phyloP scores from a whole-genome alignment of 2,329 filamentous ascomycete species.

The Aspergillus brunneoviolaceus region DNA sequence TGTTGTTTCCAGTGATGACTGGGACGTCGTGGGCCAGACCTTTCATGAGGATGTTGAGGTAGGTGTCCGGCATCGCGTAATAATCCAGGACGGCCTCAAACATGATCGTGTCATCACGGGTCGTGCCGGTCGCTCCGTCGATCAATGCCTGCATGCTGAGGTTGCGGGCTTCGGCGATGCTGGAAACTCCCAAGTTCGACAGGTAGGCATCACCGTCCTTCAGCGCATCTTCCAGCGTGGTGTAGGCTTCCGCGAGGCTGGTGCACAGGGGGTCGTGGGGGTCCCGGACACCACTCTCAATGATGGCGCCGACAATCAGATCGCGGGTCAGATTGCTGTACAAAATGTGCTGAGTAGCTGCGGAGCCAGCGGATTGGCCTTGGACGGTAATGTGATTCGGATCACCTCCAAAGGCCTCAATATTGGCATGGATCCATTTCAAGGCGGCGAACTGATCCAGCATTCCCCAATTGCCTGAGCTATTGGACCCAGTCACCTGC shows the following conservation, averaged over 20 bases:
- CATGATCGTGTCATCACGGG: too few species aligned
- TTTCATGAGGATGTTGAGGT: slow-evolving; percentile 23
- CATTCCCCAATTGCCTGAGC: slow-evolving; percentile 38
- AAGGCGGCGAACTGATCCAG: slow-evolving; percentile 28
- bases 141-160: slow-evolving; percentile 3
- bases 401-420: slow-evolving; percentile 25
- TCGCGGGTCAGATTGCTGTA: slow-evolving; percentile 12
- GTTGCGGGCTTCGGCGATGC: slow-evolving; percentile 4
- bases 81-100: slow-evolving; percentile 7
- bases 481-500: neutral
- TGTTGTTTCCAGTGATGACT: slow-evolving; percentile 33
- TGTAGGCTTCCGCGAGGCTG: slow-evolving; percentile 13
- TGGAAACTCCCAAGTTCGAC: neutral
- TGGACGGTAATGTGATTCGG: slow-evolving; percentile 24
- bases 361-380: slow-evolving; percentile 21
- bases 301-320: slow-evolving; percentile 13
- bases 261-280: slow-evolving; percentile 16
- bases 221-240: neutral
- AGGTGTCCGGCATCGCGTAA: slow-evolving; percentile 28
- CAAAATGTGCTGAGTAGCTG: slow-evolving; percentile 15
- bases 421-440: slow-evolving; percentile 34
- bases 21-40: slow-evolving; percentile 29
- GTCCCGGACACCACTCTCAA: slow-evolving; percentile 17
- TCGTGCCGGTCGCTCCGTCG: too few species aligned
- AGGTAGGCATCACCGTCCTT: neutral